A percentile compares a stretch with the other conserved stretches of the same genome.
phyloP scores from a whole-genome alignment of 176 grass and related monocot genomes.

The Oryza meridionalis region DNA sequence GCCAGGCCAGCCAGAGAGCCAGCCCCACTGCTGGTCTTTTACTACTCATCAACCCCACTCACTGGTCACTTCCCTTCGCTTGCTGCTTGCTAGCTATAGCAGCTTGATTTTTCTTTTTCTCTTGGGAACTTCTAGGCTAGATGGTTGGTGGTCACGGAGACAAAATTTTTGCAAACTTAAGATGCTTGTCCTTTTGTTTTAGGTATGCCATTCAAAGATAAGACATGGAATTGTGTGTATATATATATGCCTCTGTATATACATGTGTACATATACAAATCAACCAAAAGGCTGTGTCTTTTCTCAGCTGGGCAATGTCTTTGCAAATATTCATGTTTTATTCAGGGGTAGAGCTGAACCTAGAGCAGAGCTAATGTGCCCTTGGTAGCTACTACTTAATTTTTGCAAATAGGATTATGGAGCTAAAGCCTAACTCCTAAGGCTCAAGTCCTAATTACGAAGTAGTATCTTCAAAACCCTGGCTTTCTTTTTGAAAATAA shows the following conservation, averaged over 20 bases:
- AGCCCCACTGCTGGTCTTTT: conserved; percentile 35
- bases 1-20: background rate
- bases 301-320: too few relatives aligned
- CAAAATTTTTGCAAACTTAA: background rate
- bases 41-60: conserved; percentile 47
- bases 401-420: background rate
- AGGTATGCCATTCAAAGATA: background rate
- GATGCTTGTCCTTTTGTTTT: background rate
- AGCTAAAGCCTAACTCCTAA: background rate
- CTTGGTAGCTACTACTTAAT: too few relatives aligned
- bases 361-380: too few relatives aligned
- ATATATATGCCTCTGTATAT: too few relatives aligned
- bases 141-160: background rate
- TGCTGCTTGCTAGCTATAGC: background rate
- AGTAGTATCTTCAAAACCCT: too few relatives aligned
- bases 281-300: too few relatives aligned
- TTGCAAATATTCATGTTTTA: too few relatives aligned
- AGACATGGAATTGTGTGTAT: too few relatives aligned
- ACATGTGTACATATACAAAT: too few relatives aligned
- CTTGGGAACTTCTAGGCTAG: background rate
- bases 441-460: background rate
- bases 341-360: too few relatives aligned
- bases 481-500: too few relatives aligned
- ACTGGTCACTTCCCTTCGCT: background rate
- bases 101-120: background rate